phyloP scores from a whole-genome alignment of 768 basidiomycete genomes.

The Lactifluus piperatus region DNA sequence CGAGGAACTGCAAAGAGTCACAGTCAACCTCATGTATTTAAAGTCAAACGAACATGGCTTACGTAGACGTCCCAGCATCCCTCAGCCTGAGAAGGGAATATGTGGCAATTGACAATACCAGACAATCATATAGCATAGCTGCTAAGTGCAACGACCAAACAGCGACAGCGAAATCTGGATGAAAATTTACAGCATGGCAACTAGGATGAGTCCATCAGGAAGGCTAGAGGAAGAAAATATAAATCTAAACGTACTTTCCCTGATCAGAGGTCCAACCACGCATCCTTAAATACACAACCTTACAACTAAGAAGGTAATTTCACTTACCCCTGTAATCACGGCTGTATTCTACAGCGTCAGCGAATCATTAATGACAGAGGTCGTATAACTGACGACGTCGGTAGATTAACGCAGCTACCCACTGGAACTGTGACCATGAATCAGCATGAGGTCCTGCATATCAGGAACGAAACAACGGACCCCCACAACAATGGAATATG shows the following conservation, averaged over 20 bases:
- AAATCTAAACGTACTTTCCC: background rate
- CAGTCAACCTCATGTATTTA: too few species aligned
- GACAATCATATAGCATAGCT: too few species aligned
- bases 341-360: background rate
- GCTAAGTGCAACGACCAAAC: too few species aligned
- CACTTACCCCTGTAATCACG: background rate
- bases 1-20: slow-evolving; percentile 15
- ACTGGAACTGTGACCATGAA: background rate
- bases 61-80: too few species aligned
- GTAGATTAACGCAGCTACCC: background rate
- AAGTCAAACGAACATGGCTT: too few species aligned
- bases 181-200: too few species aligned
- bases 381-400: background rate
- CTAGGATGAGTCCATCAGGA: background rate
- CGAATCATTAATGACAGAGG: background rate
- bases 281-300: background rate
- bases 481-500: background rate
- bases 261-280: background rate
- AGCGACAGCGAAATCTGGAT: too few species aligned
- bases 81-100: too few species aligned
- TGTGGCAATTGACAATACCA: too few species aligned
- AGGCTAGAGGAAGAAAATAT: background rate
- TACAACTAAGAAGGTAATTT: background rate
- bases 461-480: background rate
- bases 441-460: background rate